phyloP scores from a whole-genome alignment of 225 moss, liverwort and hornwort genomes.

The Climacium dendroides region DNA sequence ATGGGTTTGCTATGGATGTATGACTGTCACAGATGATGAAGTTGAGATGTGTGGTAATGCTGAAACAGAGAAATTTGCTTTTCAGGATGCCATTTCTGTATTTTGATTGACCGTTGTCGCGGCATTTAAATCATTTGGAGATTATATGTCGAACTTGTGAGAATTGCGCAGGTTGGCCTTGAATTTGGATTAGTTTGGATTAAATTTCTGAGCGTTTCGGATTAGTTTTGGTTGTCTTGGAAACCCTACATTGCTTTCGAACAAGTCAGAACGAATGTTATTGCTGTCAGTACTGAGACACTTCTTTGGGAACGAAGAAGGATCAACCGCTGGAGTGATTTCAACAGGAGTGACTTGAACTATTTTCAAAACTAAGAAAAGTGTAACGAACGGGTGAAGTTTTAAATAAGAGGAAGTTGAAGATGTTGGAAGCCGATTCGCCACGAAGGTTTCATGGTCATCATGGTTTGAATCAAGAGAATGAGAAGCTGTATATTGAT shows the following conservation, averaged over 20 bases:
- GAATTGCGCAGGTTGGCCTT: not conserved
- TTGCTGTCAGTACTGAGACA: too few relatives aligned
- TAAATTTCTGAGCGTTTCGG: not conserved
- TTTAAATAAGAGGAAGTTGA: not conserved
- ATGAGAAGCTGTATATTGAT: not conserved
- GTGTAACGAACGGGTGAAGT: not conserved
- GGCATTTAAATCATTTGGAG: not conserved
- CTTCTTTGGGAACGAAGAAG: not conserved
- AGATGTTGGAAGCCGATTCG: not conserved
- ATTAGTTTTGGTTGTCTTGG: not conserved
- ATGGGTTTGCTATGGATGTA: not conserved
- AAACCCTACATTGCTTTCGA: not conserved
- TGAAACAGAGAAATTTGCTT: not conserved
- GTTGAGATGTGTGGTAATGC: not conserved
- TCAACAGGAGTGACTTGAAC: not conserved
- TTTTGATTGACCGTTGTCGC: not conserved
- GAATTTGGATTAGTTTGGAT: not conserved
- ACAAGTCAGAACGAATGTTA: not conserved
- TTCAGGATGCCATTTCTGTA: not conserved
- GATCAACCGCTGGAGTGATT: not conserved
- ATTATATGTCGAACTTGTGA: not conserved
- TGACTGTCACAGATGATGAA: not conserved
- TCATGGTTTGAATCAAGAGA: not conserved
- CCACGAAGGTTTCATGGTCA: not conserved
- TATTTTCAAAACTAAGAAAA: not conserved